Evolutionary conservation across 495 filamentous ascomycete species (phyloP).

Genomic region (Penicillium argentinense): DNA sequence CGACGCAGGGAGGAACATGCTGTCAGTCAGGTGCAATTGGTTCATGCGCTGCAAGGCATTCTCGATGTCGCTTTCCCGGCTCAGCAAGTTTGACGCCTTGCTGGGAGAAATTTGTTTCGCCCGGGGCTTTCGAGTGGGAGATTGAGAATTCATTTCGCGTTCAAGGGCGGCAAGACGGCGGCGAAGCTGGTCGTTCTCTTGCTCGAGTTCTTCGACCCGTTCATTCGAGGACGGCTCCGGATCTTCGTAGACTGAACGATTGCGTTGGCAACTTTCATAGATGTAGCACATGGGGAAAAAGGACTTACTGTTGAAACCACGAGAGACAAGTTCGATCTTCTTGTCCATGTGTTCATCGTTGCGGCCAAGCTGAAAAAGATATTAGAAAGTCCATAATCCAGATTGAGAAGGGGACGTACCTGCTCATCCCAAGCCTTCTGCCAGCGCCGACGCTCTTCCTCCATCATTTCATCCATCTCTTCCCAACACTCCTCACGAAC

Average conservation of each 20-base stretch:
- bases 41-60: slow-evolving; percentile 45
- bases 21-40: slow-evolving; percentile 42
- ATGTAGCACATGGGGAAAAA: not conserved
- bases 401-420: slow-evolving; percentile 41
- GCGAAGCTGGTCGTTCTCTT: slow-evolving; percentile 49
- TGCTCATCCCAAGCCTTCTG: slow-evolving; percentile 71
- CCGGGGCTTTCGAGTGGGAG: slow-evolving; percentile 46
- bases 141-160: slow-evolving; percentile 45
- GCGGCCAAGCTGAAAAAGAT: slow-evolving; percentile 46
- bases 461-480: slow-evolving; percentile 80
- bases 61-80: slow-evolving; percentile 46
- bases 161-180: slow-evolving; percentile 46
- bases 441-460: slow-evolving; percentile 73
- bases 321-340: slow-evolving; percentile 83
- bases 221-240: slow-evolving; percentile 32
- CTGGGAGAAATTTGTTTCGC: slow-evolving; percentile 26
- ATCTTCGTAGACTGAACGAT: slow-evolving; percentile 49
- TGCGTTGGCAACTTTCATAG: slow-evolving; percentile 12
- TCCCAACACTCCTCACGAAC: slow-evolving; percentile 86
- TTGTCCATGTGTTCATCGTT: slow-evolving; percentile 82
- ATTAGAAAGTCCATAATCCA: slow-evolving; percentile 7
- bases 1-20: slow-evolving; percentile 34
- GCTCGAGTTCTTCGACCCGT: slow-evolving; percentile 42
- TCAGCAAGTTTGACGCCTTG: slow-evolving; percentile 27
- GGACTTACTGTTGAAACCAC: slow-evolving; percentile 59